These are phyloP conservation scores for Chlamydomonas incerta DNA, from an alignment of 139 green algal genomes.

Conservation along the genomic window DNA sequence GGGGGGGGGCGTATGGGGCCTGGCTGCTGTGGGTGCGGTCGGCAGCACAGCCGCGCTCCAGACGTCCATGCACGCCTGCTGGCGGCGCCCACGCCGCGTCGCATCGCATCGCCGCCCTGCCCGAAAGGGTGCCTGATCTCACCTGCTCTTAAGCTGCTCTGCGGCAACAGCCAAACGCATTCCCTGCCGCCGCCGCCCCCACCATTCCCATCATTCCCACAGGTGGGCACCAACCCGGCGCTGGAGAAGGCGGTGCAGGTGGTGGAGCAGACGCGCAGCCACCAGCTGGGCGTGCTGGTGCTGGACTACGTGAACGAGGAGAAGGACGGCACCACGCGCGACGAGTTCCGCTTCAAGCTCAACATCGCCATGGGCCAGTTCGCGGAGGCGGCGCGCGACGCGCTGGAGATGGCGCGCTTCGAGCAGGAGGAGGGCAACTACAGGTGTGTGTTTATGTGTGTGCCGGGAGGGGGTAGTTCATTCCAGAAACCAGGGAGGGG, in stretches of 20 bases:
- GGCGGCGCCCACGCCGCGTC: too few relatives aligned
- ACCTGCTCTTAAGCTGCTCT: too few relatives aligned
- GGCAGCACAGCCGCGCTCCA: too few relatives aligned
- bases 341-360: slow-evolving; percentile 74
- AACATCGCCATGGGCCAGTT: slow-evolving; percentile 80
- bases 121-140: too few relatives aligned
- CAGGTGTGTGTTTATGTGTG: slow-evolving; percentile 6
- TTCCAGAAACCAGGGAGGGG: too few relatives aligned
- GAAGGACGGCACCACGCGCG: slow-evolving; percentile 54
- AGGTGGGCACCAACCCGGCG: slow-evolving; percentile 60
- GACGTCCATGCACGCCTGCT: too few relatives aligned
- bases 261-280: slow-evolving; percentile 65
- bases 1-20: slow-evolving; percentile 32
- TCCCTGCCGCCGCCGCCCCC: too few relatives aligned
- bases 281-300: slow-evolving; percentile 60
- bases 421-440: slow-evolving; percentile 87
- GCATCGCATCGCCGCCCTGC: too few relatives aligned
- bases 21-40: too few relatives aligned
- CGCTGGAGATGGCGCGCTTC: slow-evolving; percentile 64
- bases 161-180: too few relatives aligned
- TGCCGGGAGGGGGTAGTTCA: too few relatives aligned
- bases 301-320: slow-evolving; percentile 73
- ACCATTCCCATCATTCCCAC: too few relatives aligned
- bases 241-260: slow-evolving; percentile 78
- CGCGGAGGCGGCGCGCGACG: slow-evolving; percentile 71